Conservation (phyloP, 139 green algal genomes). For the Coccomyxa sp. region DNA sequence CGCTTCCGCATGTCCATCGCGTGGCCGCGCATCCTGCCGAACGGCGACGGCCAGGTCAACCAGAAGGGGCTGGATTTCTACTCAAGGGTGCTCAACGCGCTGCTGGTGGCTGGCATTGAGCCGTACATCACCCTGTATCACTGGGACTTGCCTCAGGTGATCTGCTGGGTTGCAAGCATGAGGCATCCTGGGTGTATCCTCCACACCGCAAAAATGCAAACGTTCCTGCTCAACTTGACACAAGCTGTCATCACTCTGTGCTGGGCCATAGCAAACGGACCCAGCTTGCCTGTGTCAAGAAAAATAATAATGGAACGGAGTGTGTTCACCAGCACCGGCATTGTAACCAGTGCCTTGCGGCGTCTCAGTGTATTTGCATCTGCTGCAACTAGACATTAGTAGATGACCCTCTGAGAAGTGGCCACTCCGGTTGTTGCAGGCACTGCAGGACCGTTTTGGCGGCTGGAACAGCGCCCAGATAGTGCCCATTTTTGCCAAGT, state of each 20-base stretch:
- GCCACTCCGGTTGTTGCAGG: background rate
- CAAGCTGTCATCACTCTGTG: too few species aligned
- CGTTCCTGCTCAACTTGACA: too few species aligned
- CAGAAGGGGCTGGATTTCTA: slow-evolving; percentile 46
- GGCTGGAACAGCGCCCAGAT: slow-evolving; percentile 24
- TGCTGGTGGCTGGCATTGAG: slow-evolving; percentile 45
- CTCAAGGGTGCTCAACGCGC: slow-evolving; percentile 31
- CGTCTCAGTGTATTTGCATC: background rate
- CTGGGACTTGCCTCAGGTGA: slow-evolving; percentile 42
- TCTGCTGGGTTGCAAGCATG: background rate
- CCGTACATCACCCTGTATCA: slow-evolving; percentile 51
- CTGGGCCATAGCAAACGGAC: too few species aligned
- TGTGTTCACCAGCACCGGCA: background rate
- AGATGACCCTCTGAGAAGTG: background rate
- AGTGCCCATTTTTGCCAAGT: slow-evolving; percentile 35
- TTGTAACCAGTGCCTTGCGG: background rate
- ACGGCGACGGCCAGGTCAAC: slow-evolving; percentile 14
- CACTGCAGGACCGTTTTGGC: slow-evolving; percentile 35
- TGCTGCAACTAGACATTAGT: background rate
- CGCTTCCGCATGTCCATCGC: slow-evolving; percentile 43
- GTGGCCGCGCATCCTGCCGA: slow-evolving; percentile 42
- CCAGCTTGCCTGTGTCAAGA: background rate
- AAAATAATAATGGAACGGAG: background rate
- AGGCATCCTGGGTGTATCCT: background rate
- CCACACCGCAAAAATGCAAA: too few species aligned